A percentile compares a stretch with the other conserved stretches of the same genome.
Evolutionary conservation across 1,284 basidiomycete species (phyloP).

Genomic region (Coriolopsis trogii): DNA sequence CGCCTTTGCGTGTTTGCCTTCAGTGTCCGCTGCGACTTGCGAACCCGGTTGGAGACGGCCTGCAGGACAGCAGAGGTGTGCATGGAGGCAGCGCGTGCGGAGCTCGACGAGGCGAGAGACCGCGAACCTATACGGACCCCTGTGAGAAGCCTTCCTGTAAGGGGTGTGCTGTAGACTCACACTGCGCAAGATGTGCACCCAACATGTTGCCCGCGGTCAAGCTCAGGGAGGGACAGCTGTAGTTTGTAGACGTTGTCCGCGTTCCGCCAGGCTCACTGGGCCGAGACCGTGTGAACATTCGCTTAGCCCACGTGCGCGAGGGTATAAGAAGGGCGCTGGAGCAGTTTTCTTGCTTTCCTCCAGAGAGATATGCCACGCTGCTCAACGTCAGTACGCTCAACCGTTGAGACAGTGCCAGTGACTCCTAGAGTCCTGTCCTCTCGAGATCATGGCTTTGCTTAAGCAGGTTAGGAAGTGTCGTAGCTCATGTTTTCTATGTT

Average conservation of each 20-base stretch:
- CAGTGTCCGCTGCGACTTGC: constrained; percentile 43
- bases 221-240: constrained; percentile 16
- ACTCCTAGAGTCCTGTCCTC: constrained; percentile 41
- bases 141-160: neutral
- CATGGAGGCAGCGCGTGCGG: constrained; percentile 41
- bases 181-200: constrained; percentile 32
- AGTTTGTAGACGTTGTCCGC: neutral
- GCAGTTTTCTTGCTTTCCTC: constrained; percentile 16
- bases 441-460: constrained; percentile 36
- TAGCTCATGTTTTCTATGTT: constrained; percentile 36
- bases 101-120: constrained; percentile 46
- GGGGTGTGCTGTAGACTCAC: constrained; percentile 22
- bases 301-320: neutral
- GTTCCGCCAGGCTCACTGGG: neutral
- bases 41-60: constrained; percentile 38
- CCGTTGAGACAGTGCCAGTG: constrained; percentile 47
- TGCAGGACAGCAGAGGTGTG: constrained; percentile 57
- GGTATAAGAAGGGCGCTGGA: constrained; percentile 25
- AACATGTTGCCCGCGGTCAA: constrained; percentile 32
- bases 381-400: constrained; percentile 39
- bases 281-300: constrained; percentile 12
- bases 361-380: constrained; percentile 47
- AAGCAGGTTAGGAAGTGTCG: constrained; percentile 48
- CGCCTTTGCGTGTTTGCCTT: constrained; percentile 56
- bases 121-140: constrained; percentile 41